These are phyloP conservation scores for Brassica cretica DNA, from an alignment of 345 rosid species.

Conservation along the genomic window DNA sequence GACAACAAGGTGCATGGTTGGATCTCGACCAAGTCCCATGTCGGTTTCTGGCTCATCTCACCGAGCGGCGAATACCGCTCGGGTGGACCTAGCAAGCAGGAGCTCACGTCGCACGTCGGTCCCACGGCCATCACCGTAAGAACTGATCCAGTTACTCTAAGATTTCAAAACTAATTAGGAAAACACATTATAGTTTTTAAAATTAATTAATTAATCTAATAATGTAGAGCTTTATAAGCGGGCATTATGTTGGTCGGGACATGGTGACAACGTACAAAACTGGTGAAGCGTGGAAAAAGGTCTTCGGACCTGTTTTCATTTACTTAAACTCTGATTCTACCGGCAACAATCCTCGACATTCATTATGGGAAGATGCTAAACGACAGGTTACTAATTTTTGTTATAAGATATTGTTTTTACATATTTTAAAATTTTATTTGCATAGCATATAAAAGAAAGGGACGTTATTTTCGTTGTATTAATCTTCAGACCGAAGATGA, in stretches of 20 bases:
- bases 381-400: conserved; percentile 47
- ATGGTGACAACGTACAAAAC: conserved; percentile 46
- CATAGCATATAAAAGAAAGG: not conserved
- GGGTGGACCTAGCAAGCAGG: conserved; percentile 83
- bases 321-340: conserved; percentile 61
- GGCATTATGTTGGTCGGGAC: conserved; percentile 73
- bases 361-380: conserved; percentile 85
- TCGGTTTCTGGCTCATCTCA: conserved; percentile 88
- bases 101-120: conserved; percentile 83
- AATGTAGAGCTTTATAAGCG: conserved; percentile 75
- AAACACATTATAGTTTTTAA: not conserved
- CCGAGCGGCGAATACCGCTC: conserved; percentile 68
- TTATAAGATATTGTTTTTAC: not conserved
- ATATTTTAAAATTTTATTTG: not conserved
- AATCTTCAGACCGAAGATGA: conserved; percentile 52
- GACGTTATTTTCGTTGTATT: not conserved
- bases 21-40: conserved; percentile 53
- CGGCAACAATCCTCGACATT: not conserved
- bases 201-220: not conserved
- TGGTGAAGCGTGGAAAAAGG: conserved; percentile 85
- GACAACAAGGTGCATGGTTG: conserved; percentile 85
- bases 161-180: not conserved
- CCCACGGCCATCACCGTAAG: conserved; percentile 64
- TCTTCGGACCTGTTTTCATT: conserved; percentile 72
- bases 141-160: not conserved